Conservation (phyloP, 495 filamentous ascomycete species). For the Paragyromitra xinjiangensis region DNA sequence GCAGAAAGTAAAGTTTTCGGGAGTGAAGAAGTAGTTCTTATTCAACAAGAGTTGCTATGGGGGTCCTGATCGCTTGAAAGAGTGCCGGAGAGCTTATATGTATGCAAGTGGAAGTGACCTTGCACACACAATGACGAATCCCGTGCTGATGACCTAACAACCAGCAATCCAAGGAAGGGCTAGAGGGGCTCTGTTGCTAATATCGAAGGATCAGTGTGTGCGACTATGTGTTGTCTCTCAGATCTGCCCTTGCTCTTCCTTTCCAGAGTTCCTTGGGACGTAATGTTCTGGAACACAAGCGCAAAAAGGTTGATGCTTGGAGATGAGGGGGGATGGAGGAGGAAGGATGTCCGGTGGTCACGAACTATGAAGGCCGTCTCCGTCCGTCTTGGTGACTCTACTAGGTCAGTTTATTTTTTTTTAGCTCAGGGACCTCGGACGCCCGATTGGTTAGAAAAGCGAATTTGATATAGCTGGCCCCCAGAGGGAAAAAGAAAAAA, state of each 20-base stretch:
- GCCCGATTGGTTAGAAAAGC: conserved; percentile 54
- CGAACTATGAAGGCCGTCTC: conserved; percentile 22
- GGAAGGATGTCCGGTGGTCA: conserved; percentile 51
- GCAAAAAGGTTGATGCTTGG: conserved; percentile 48
- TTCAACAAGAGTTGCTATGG: conserved; percentile 36
- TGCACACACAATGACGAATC: conserved; percentile 52
- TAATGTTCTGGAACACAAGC: conserved; percentile 47
- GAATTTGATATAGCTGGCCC: conserved; percentile 50
- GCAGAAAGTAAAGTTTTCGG: conserved; percentile 10
- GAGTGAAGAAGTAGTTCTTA: conserved; percentile 27
- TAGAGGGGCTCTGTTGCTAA: conserved; percentile 48
- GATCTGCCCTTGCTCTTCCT: conserved; percentile 48
- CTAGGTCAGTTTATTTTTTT: conserved; percentile 37
- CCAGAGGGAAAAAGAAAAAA: conserved; percentile 43
- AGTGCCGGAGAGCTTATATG: conserved; percentile 57
- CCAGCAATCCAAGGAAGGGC: conserved; percentile 38
- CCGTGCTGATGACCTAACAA: conserved; percentile 40
- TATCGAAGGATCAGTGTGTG: conserved; percentile 46
- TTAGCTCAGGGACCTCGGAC: conserved; percentile 46
- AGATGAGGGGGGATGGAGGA: conserved; percentile 42
- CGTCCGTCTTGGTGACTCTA: conserved; percentile 46
- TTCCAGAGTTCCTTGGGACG: conserved; percentile 42
- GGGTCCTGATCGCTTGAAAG: conserved; percentile 44
- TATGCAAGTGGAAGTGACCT: conserved; percentile 48
- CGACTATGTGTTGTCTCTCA: conserved; percentile 51